Conservation (phyloP, 805 yeast species). For the Nakazawaea ernobii region DNA sequence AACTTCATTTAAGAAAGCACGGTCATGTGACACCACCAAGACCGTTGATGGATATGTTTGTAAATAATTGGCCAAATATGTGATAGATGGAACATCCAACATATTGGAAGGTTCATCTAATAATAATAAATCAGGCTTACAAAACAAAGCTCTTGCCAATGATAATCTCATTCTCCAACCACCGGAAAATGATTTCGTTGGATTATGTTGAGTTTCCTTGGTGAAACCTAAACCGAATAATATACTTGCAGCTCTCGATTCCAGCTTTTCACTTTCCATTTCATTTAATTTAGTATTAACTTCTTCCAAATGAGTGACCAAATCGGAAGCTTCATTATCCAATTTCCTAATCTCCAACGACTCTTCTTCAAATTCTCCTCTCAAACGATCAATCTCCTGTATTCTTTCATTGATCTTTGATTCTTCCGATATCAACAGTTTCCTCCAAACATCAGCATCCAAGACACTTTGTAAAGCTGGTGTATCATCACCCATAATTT, state of each 20-base stretch:
- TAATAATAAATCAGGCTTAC: constrained; percentile 89
- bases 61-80: constrained; percentile 83
- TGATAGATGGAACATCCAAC: constrained; percentile 99
- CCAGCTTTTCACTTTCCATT: constrained; percentile 97
- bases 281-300: constrained; percentile 79
- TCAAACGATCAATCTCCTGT: constrained; percentile 64
- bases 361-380: constrained; percentile 68
- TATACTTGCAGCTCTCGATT: constrained; percentile 92
- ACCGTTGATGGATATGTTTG: constrained; percentile 91
- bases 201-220: constrained; percentile 70
- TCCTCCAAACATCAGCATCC: constrained; percentile 99
- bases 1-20: constrained; percentile 94
- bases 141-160: constrained; percentile 95
- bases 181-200: constrained; percentile 94
- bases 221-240: constrained; percentile 92
- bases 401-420: constrained; percentile 66
- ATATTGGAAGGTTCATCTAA: constrained; percentile 99
- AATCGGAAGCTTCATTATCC: constrained; percentile 86
- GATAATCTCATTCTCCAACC: constrained; percentile 99
- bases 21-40: constrained; percentile 94
- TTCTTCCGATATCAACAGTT: constrained; percentile 77
- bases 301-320: constrained; percentile 71
- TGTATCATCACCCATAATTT: constrained; percentile 88
- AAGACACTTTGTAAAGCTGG: constrained; percentile 90
- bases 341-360: constrained; percentile 69